phyloP scores from a whole-genome alignment of 345 rosid species.

The Gossypium ekmanianum region DNA sequence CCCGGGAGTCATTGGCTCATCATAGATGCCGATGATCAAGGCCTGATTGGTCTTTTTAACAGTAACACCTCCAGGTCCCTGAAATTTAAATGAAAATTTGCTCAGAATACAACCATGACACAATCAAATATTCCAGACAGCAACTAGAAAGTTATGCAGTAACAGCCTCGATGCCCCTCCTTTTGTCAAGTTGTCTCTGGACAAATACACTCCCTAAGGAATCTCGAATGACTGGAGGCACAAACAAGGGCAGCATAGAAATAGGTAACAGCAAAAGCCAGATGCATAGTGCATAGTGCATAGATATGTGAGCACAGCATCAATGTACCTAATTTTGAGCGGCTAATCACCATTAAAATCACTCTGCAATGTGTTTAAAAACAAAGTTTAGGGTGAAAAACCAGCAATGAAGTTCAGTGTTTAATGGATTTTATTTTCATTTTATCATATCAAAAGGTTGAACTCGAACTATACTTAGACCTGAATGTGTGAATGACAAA shows the following conservation, averaged over 20 bases:
- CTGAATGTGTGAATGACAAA: neutral
- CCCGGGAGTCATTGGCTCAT: slow-evolving; percentile 70
- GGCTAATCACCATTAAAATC: neutral
- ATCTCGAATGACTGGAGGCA: neutral
- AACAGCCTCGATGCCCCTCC: neutral
- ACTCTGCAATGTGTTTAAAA: neutral
- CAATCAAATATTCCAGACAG: neutral
- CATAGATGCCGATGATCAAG: slow-evolving; percentile 58
- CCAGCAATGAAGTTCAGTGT: too few species aligned
- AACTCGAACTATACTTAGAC: neutral
- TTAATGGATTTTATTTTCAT: too few species aligned
- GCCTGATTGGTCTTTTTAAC: slow-evolving; percentile 62
- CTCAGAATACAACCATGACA: neutral
- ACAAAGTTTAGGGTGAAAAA: too few species aligned
- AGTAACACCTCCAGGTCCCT: slow-evolving; percentile 77
- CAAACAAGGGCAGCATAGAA: neutral
- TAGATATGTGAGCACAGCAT: neutral
- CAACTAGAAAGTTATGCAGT: neutral
- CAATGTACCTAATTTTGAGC: neutral
- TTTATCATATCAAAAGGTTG: neutral
- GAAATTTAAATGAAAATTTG: slow-evolving; percentile 8
- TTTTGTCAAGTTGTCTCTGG: neutral
- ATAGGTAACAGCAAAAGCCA: neutral
- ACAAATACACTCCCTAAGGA: neutral
- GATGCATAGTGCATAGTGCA: too few species aligned